phyloP scores from a whole-genome alignment of 805 yeast genomes.

The Nakazawaea populi region DNA sequence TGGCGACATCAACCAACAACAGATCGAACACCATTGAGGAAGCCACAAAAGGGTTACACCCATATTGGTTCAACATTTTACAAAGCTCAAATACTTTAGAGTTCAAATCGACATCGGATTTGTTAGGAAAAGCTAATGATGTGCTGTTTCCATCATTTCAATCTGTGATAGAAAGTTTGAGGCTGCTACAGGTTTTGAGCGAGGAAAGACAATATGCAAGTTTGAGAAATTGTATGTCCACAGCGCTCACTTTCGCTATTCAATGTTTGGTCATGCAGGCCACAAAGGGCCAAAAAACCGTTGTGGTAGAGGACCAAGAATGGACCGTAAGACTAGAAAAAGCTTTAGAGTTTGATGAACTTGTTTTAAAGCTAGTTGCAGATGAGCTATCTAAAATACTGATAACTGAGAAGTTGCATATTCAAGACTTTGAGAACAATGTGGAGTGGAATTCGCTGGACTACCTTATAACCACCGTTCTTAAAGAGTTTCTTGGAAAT shows the following conservation, averaged over 20 bases:
- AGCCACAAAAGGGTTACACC: conserved; percentile 73
- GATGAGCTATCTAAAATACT: conserved; percentile 12
- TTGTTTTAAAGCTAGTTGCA: conserved; percentile 31
- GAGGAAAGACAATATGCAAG: conserved; percentile 18
- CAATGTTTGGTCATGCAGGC: conserved; percentile 65
- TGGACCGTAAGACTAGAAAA: conserved; percentile 69
- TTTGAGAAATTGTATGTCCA: conserved; percentile 26
- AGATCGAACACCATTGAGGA: conserved; percentile 76
- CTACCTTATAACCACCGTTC: conserved; percentile 25
- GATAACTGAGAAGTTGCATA: conserved; percentile 12
- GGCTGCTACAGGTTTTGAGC: conserved; percentile 17
- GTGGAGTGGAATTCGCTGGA: conserved; percentile 13
- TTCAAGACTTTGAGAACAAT: conserved; percentile 5
- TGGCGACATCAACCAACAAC: conserved; percentile 54
- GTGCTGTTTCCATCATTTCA: conserved; percentile 49
- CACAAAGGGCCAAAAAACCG: conserved; percentile 41
- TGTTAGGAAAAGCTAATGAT: conserved; percentile 33
- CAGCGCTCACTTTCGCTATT: conserved; percentile 47
- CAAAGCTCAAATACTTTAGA: conserved; percentile 38
- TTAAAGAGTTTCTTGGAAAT: conserved; percentile 30
- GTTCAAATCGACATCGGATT: conserved; percentile 36
- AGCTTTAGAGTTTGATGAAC: conserved; percentile 57
- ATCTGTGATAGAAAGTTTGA: conserved; percentile 23
- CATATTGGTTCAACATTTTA: conserved; percentile 64
- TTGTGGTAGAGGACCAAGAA: conserved; percentile 61